A percentile compares a stretch with the other conserved stretches of the same genome.
These are phyloP conservation scores for Suillus paluster DNA, from an alignment of 768 basidiomycete species.

Conservation along the genomic window DNA sequence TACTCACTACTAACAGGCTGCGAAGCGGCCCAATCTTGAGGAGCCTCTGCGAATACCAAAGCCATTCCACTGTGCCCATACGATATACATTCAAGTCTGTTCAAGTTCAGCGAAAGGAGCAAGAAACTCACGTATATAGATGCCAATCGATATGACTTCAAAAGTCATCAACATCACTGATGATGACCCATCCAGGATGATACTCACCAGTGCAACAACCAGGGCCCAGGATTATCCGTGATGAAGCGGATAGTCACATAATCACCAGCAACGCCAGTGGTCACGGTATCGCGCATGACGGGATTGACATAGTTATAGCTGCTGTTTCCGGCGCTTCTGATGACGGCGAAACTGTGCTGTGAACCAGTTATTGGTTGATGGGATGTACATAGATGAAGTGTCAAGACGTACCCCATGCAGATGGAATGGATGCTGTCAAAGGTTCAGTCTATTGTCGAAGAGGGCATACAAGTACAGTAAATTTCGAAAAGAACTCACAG, in stretches of 20 bases:
- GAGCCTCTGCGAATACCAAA: not conserved
- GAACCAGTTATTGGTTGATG: not conserved
- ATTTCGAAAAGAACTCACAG: slow-evolving; percentile 7
- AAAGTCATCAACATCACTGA: not conserved
- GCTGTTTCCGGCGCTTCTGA: too few species aligned
- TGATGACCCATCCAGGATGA: not conserved
- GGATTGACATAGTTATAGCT: too few species aligned
- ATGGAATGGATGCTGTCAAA: slow-evolving; percentile 27
- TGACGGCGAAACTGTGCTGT: not conserved
- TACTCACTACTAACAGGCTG: not conserved
- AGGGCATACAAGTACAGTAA: not conserved
- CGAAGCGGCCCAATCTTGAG: not conserved
- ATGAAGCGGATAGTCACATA: not conserved
- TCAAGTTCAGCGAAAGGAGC: not conserved
- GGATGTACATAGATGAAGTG: too few species aligned
- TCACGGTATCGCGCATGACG: too few species aligned
- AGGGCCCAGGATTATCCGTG: slow-evolving; percentile 3
- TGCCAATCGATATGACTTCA: slow-evolving; percentile 3
- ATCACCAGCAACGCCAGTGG: too few species aligned
- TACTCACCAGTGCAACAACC: slow-evolving; percentile 1
- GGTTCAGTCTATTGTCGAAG: not conserved
- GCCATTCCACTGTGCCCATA: not conserved
- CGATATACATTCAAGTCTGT: not conserved
- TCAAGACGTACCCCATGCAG: slow-evolving; percentile 18
- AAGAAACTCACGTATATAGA: not conserved